phyloP scores from a whole-genome alignment of 2,329 filamentous ascomycete genomes.

The Fusarium decemcellulare region DNA sequence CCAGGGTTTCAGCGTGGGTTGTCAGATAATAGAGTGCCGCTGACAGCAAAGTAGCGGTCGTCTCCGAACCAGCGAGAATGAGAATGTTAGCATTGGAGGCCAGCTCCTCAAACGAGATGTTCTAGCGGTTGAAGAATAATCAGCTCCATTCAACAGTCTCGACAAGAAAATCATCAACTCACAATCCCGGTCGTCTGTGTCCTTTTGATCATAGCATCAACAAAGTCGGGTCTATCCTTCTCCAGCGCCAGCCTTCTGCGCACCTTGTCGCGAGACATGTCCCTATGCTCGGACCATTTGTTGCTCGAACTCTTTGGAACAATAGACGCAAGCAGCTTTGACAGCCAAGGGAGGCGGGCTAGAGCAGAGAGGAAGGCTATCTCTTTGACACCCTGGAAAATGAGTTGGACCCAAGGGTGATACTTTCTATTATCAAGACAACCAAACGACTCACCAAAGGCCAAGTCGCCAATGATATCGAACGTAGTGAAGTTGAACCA shows the following conservation, averaged over 20 bases:
- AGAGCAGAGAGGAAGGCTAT: neutral
- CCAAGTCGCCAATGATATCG: slow-evolving; percentile 12
- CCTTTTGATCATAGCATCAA: slow-evolving; percentile 2
- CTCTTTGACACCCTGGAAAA: slow-evolving; percentile 2
- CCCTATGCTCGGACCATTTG: slow-evolving; percentile 1
- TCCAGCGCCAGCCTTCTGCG: neutral
- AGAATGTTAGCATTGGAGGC: slow-evolving; percentile 20
- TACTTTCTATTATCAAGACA: slow-evolving; percentile 3
- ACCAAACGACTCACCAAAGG: slow-evolving; percentile 10
- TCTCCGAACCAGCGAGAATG: slow-evolving; percentile 52
- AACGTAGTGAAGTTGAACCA: slow-evolving; percentile 16
- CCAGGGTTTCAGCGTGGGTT: slow-evolving; percentile 30
- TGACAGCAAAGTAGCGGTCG: slow-evolving; percentile 50
- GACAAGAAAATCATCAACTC: neutral
- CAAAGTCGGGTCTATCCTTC: neutral
- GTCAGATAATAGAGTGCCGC: slow-evolving; percentile 49
- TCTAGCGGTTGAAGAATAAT: neutral
- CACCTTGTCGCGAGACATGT: neutral
- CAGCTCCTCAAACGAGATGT: slow-evolving; percentile 1
- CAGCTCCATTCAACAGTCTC: neutral
- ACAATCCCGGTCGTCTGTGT: neutral
- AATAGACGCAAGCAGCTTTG: neutral
- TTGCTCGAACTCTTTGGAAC: neutral
- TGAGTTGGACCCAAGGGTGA: slow-evolving; percentile 13
- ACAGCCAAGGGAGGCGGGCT: neutral